Evolutionary conservation across 2,329 filamentous ascomycete species (phyloP).

Genomic region (Paecilomyces formosus): DNA sequence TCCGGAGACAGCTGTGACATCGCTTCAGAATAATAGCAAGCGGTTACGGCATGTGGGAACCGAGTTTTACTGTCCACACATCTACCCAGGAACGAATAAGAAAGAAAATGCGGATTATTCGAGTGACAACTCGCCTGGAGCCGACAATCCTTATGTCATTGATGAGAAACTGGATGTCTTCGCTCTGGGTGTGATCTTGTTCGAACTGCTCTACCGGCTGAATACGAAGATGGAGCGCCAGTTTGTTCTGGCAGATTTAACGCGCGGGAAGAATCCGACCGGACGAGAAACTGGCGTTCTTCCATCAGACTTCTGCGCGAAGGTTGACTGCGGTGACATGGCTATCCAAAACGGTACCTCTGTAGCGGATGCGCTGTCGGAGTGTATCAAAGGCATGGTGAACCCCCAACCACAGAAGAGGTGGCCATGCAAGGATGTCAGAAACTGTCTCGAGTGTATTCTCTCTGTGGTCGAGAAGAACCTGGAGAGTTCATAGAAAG

Average conservation of each 20-base stretch:
- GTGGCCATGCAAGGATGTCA: conserved; percentile 31
- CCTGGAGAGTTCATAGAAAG: conserved; percentile 23
- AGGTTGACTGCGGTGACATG: conserved; percentile 25
- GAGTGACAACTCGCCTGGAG: conserved; percentile 6
- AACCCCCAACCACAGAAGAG: conserved; percentile 25
- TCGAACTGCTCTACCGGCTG: conserved; percentile 54
- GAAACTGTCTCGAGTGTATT: conserved; percentile 23
- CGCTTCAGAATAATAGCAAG: conserved; percentile 13
- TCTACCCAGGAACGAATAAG: background rate
- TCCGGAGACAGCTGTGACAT: conserved; percentile 10
- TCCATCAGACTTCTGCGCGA: conserved; percentile 30
- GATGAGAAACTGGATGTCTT: conserved; percentile 55
- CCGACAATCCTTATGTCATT: conserved; percentile 16
- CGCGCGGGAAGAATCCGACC: conserved; percentile 11
- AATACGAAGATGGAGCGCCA: conserved; percentile 43
- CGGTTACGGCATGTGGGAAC: conserved; percentile 49
- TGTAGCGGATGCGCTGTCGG: conserved; percentile 25
- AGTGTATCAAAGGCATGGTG: conserved; percentile 37
- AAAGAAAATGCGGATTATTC: conserved; percentile 5
- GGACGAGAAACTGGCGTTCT: conserved; percentile 15
- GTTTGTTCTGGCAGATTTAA: conserved; percentile 34
- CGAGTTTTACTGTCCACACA: conserved; percentile 53
- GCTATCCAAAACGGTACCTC: conserved; percentile 16
- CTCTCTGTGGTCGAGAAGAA: conserved; percentile 17
- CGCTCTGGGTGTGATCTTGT: conserved; percentile 54